Evolutionary conservation across 129 eudicot species (phyloP).

Genomic region (Mikania micrantha): DNA sequence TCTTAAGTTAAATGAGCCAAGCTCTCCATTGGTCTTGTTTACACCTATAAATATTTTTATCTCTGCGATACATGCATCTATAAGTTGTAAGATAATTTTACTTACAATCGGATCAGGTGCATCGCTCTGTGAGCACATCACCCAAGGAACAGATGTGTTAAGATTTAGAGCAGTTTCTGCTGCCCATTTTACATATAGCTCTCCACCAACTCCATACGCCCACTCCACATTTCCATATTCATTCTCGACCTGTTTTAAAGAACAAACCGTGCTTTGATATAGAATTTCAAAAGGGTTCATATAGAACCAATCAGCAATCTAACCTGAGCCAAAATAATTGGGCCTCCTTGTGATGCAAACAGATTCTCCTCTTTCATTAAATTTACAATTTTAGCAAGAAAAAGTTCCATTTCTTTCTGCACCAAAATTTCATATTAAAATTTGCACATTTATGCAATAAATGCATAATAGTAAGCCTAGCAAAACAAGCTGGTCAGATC

Average conservation of each 20-base stretch:
- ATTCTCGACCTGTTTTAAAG: constrained; percentile 58
- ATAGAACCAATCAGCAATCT: not conserved
- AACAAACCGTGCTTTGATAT: constrained; percentile 4
- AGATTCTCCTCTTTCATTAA: constrained; percentile 76
- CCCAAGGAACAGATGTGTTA: constrained; percentile 79
- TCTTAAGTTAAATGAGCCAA: not conserved
- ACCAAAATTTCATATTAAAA: not conserved
- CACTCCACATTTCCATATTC: constrained; percentile 75
- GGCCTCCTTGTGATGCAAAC: constrained; percentile 88
- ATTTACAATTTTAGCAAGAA: constrained; percentile 59
- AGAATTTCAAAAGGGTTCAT: not conserved
- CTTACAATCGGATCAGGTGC: constrained; percentile 85
- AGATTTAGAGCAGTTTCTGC: constrained; percentile 67
- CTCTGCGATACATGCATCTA: not conserved
- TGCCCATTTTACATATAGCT: constrained; percentile 66
- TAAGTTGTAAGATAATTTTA: not conserved
- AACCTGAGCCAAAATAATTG: constrained; percentile 81
- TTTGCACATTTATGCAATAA: not conserved
- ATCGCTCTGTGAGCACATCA: constrained; percentile 73
- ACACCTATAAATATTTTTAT: not conserved
- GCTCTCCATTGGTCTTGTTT: not conserved
- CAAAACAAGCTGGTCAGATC: not conserved
- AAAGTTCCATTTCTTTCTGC: constrained; percentile 75
- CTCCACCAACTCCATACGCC: constrained; percentile 66
- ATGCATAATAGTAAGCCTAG: not conserved